These are phyloP conservation scores for Neopestalotiopsis sp. DNA, from an alignment of 2,329 filamentous ascomycete genomes.

Conservation along the genomic window DNA sequence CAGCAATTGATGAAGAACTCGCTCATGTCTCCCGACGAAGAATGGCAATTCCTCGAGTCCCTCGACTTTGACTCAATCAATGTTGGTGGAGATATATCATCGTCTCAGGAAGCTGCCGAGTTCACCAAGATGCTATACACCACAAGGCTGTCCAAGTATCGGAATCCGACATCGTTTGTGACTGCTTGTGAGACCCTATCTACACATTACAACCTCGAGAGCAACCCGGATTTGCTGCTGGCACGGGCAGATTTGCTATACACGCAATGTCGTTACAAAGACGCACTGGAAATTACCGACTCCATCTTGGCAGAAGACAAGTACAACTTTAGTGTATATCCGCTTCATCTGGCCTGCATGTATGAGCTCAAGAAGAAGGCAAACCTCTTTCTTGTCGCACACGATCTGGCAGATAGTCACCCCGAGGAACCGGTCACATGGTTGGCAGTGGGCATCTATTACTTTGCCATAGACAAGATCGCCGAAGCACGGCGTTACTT, in stretches of 20 bases:
- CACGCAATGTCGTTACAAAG: slow-evolving; percentile 91
- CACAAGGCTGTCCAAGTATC: slow-evolving; percentile 93
- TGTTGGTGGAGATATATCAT: slow-evolving; percentile 66
- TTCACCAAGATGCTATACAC: slow-evolving; percentile 98
- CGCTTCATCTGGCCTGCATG: slow-evolving; percentile 88
- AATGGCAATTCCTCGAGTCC: slow-evolving; percentile 86
- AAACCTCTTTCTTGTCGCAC: slow-evolving; percentile 86
- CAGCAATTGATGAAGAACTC: slow-evolving; percentile 98
- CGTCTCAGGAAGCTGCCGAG: slow-evolving; percentile 85
- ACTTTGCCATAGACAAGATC: slow-evolving; percentile 86
- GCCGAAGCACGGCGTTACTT: slow-evolving; percentile 95
- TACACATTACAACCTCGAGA: slow-evolving; percentile 86
- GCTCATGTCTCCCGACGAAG: slow-evolving; percentile 86
- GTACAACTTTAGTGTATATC: slow-evolving; percentile 88
- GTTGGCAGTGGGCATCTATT: slow-evolving; percentile 95
- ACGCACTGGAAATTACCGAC: slow-evolving; percentile 84
- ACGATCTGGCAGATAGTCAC: slow-evolving; percentile 90
- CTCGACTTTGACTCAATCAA: slow-evolving; percentile 88
- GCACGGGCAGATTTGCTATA: slow-evolving; percentile 90
- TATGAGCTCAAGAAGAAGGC: slow-evolving; percentile 89
- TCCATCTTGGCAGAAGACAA: slow-evolving; percentile 82
- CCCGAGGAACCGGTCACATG: slow-evolving; percentile 91
- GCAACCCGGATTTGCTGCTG: slow-evolving; percentile 89
- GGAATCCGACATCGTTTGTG: slow-evolving; percentile 82
- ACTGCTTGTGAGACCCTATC: slow-evolving; percentile 88